These are phyloP conservation scores for Aspergillus pseudonomiae DNA, from an alignment of 2,329 filamentous ascomycete genomes.

Conservation along the genomic window DNA sequence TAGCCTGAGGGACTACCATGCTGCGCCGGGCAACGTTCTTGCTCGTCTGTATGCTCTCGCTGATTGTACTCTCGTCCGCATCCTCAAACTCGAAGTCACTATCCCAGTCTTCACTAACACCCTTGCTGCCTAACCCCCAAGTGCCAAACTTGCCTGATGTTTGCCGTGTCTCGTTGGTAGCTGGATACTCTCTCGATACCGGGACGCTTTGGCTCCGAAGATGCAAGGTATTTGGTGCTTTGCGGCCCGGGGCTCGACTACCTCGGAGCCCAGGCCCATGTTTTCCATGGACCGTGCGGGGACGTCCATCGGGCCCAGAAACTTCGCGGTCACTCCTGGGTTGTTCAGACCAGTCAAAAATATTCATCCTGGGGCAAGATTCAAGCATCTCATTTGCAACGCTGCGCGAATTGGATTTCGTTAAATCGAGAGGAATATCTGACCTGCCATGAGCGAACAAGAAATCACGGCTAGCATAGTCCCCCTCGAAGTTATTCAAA, in stretches of 20 bases:
- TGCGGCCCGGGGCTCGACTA: slow-evolving; percentile 60
- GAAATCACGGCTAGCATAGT: slow-evolving; percentile 7
- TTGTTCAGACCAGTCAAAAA: slow-evolving; percentile 69
- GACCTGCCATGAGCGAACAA: slow-evolving; percentile 5
- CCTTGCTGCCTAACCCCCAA: slow-evolving; percentile 68
- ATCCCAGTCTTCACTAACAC: slow-evolving; percentile 69
- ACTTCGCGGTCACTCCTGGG: slow-evolving; percentile 57
- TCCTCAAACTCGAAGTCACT: slow-evolving; percentile 69
- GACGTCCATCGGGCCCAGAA: slow-evolving; percentile 57
- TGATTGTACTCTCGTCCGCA: slow-evolving; percentile 45
- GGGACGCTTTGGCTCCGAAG: slow-evolving; percentile 69
- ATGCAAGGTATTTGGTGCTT: slow-evolving; percentile 62
- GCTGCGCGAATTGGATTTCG: slow-evolving; percentile 18
- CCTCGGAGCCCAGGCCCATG: slow-evolving; percentile 59
- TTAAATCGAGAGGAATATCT: slow-evolving; percentile 7
- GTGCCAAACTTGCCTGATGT: slow-evolving; percentile 63
- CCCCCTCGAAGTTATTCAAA: slow-evolving; percentile 8
- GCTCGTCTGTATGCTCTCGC: slow-evolving; percentile 43
- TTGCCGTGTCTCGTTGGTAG: slow-evolving; percentile 54
- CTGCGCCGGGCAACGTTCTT: slow-evolving; percentile 31
- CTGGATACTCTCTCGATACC: slow-evolving; percentile 54
- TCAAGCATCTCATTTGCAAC: slow-evolving; percentile 29
- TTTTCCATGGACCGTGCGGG: slow-evolving; percentile 66
- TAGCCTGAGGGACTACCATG: slow-evolving; percentile 60
- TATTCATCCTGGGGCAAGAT: slow-evolving; percentile 54